Conservation (phyloP, 768 basidiomycete genomes). For the Botryobasidium botryosum region DNA sequence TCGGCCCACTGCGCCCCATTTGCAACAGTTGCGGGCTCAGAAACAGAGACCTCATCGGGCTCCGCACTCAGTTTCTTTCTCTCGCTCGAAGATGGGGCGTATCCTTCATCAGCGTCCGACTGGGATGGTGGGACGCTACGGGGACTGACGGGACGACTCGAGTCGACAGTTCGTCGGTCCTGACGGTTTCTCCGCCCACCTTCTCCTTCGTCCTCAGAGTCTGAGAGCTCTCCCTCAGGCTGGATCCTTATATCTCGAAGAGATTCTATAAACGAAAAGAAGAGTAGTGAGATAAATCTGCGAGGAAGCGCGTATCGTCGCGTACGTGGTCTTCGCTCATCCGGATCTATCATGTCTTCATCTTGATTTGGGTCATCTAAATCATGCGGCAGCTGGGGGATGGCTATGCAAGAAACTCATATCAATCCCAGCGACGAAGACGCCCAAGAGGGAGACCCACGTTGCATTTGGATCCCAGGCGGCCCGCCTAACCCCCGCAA, state of each 20-base stretch:
- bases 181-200: conserved; percentile 55
- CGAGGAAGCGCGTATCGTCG: not conserved
- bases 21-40: no score
- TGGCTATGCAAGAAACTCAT: conserved; percentile 31
- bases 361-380: conserved; percentile 69
- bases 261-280: conserved; percentile 24
- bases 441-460: conserved; percentile 35
- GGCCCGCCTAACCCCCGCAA: conserved; percentile 72
- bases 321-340: conserved; percentile 54
- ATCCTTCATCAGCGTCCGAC: no score
- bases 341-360: conserved; percentile 62
- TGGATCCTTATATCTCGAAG: conserved; percentile 70
- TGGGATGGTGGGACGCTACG: no score
- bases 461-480: conserved; percentile 82
- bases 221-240: conserved; percentile 77
- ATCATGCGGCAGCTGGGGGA: conserved; percentile 73
- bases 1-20: no score
- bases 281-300: not conserved
- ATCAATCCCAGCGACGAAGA: no score
- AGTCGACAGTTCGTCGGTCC: no score
- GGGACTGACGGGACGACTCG: no score
- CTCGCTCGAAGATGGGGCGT: no score
- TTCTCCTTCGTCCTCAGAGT: conserved; percentile 95
- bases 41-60: no score
- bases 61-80: no score